Evolutionary conservation across 139 green algal species (phyloP).

Genomic region (Pycnococcus provasolii): DNA sequence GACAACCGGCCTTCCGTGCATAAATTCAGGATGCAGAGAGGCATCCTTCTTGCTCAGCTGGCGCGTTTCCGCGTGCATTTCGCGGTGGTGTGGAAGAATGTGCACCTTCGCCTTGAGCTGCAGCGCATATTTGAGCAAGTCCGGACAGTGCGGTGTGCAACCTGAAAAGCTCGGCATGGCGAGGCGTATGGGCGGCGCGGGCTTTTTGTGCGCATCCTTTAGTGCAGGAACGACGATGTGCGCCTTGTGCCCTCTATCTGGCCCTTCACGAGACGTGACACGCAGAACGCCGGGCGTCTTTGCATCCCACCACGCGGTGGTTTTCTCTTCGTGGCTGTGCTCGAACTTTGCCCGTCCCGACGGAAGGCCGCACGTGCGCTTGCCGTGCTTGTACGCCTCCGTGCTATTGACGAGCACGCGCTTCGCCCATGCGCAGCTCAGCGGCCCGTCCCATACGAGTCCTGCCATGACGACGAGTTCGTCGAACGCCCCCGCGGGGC

Average conservation of each 20-base stretch:
- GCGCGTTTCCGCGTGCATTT: too few relatives aligned
- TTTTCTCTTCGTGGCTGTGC: neutral
- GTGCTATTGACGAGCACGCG: slow-evolving; percentile 53
- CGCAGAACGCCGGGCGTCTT: too few relatives aligned
- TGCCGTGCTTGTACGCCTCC: slow-evolving; percentile 20
- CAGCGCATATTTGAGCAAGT: slow-evolving; percentile 18
- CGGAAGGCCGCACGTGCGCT: slow-evolving; percentile 15
- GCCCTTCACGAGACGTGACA: too few relatives aligned
- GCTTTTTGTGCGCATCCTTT: too few relatives aligned
- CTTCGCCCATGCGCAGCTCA: slow-evolving; percentile 81
- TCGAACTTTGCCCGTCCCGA: neutral
- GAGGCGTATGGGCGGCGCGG: too few relatives aligned
- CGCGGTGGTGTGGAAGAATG: too few relatives aligned
- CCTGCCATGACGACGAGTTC: slow-evolving; percentile 66
- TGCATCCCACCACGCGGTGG: too few relatives aligned
- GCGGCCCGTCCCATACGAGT: slow-evolving; percentile 81
- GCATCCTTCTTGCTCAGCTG: too few relatives aligned
- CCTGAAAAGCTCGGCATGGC: slow-evolving; percentile 6
- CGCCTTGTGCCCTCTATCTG: too few relatives aligned
- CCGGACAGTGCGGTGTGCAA: neutral
- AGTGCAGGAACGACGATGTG: too few relatives aligned
- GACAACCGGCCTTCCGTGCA: too few relatives aligned
- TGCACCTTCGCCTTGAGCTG: slow-evolving; percentile 7
- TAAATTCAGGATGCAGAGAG: too few relatives aligned
- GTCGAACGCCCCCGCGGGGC: slow-evolving; percentile 73